A percentile compares a stretch with the other conserved stretches of the same genome.
phyloP scores from a whole-genome alignment of 257 asterid genomes.

The Mitragyna speciosa region DNA sequence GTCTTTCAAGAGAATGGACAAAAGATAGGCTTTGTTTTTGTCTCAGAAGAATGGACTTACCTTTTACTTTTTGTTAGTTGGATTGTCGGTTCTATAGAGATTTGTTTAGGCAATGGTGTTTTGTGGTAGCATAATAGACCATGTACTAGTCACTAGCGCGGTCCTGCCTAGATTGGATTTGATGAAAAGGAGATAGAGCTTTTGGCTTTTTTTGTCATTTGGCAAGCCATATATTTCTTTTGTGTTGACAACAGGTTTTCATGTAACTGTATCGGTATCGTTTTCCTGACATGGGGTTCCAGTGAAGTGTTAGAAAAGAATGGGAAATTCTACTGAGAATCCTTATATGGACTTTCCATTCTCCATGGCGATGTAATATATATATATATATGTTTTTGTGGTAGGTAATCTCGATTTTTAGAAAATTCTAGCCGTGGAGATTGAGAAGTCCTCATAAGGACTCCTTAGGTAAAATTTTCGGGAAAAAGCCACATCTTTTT shows the following conservation, averaged over 20 bases:
- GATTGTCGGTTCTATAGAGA: conserved; percentile 9
- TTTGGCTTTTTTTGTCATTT: neutral
- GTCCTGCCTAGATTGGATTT: neutral
- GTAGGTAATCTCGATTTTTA: no score
- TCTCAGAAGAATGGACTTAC: neutral
- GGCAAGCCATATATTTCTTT: neutral
- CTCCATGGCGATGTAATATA: no score
- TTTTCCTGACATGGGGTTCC: conserved; percentile 11
- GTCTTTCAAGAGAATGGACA: conserved; percentile 11
- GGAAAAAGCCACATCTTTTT: no score
- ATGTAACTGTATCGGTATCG: conserved; percentile 7
- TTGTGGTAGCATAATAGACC: neutral
- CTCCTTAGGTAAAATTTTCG: no score
- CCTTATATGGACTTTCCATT: no score
- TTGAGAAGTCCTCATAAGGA: no score
- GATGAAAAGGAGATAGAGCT: neutral
- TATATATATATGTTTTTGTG: no score
- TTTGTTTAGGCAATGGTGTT: neutral
- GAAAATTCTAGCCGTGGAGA: no score
- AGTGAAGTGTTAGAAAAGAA: neutral
- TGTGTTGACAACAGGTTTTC: neutral
- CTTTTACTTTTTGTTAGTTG: neutral
- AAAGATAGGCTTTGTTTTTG: neutral
- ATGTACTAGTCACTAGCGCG: neutral
- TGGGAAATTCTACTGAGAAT: neutral